A percentile compares a stretch with the other conserved stretches of the same genome.
Evolutionary conservation across 192 early-diverging fungal genomes (phyloP).

Genomic region (Coemansia sp.): DNA sequence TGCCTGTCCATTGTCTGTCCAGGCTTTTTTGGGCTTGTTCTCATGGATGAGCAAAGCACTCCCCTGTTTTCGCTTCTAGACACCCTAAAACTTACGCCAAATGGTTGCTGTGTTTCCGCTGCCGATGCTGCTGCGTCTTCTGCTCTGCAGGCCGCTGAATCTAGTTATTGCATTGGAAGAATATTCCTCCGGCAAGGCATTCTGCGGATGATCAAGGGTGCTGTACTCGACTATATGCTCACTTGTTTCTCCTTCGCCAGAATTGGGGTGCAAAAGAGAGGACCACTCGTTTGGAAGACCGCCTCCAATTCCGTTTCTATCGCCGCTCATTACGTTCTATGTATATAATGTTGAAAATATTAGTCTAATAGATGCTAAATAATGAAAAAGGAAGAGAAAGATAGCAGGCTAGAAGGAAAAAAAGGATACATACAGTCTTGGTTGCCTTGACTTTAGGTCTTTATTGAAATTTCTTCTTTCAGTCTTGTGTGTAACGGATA

Average conservation of each 20-base stretch:
- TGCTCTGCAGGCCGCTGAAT: neutral
- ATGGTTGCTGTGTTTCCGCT: neutral
- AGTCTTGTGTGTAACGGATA: neutral
- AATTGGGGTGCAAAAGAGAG: neutral
- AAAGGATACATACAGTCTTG: neutral
- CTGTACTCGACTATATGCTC: slow-evolving; percentile 10
- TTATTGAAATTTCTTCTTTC: neutral
- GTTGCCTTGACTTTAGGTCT: neutral
- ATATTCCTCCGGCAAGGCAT: neutral
- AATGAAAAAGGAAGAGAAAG: neutral
- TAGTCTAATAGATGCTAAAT: neutral
- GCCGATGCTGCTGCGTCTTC: neutral
- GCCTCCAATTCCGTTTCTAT: neutral
- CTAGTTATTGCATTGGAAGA: neutral
- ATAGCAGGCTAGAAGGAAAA: neutral
- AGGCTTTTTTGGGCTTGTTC: neutral
- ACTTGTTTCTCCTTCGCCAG: neutral
- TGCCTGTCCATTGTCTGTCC: neutral
- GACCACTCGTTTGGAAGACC: slow-evolving; percentile 4
- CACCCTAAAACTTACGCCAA: neutral
- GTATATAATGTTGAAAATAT: neutral
- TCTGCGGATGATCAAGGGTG: slow-evolving; percentile 4
- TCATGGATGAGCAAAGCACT: too few relatives aligned
- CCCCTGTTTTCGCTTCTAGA: too few relatives aligned
- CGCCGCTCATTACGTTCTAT: neutral